Conservation (phyloP, 1,284 basidiomycete genomes). For the Leccinum holopus region DNA sequence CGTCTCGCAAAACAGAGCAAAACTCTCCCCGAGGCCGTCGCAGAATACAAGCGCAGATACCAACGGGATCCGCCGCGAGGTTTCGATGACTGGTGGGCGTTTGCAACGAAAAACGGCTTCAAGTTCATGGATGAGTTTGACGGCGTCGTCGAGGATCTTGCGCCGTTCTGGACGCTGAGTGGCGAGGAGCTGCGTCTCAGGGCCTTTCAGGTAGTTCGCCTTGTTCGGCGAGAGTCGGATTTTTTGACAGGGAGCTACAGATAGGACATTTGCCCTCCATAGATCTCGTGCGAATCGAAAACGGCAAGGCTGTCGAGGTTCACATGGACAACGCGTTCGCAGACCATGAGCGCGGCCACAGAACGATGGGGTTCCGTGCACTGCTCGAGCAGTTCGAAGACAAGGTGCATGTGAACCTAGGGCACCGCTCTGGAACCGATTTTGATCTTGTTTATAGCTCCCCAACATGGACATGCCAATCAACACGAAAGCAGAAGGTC, state of each 20-base stretch:
- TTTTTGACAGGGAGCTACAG: conserved; percentile 35
- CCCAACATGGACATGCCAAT: conserved; percentile 91
- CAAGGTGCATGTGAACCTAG: conserved; percentile 43
- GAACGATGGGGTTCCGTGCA: conserved; percentile 71
- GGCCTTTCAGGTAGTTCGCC: conserved; percentile 57
- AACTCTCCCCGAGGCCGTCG: conserved; percentile 70
- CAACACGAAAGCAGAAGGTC: conserved; percentile 89
- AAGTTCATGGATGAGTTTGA: conserved; percentile 92
- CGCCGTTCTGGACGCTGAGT: conserved; percentile 75
- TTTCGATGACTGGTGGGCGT: conserved; percentile 88
- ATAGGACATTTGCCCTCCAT: conserved; percentile 79
- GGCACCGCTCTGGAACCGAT: conserved; percentile 1
- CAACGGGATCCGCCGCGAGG: conserved; percentile 79
- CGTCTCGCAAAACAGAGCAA: conserved; percentile 74
- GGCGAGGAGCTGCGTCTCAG: conserved; percentile 73
- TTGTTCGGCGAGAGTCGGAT: neutral
- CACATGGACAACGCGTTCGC: conserved; percentile 60
- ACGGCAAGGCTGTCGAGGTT: conserved; percentile 63
- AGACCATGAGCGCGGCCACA: conserved; percentile 69
- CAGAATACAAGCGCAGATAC: conserved; percentile 79
- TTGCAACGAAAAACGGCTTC: conserved; percentile 71
- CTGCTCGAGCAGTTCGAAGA: conserved; percentile 75
- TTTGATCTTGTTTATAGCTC: conserved; percentile 47
- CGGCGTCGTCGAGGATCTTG: conserved; percentile 73
- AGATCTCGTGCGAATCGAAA: conserved; percentile 76